Evolutionary conservation across 2,329 filamentous ascomycete species (phyloP).

Genomic region (Harringtonia aguacate): DNA sequence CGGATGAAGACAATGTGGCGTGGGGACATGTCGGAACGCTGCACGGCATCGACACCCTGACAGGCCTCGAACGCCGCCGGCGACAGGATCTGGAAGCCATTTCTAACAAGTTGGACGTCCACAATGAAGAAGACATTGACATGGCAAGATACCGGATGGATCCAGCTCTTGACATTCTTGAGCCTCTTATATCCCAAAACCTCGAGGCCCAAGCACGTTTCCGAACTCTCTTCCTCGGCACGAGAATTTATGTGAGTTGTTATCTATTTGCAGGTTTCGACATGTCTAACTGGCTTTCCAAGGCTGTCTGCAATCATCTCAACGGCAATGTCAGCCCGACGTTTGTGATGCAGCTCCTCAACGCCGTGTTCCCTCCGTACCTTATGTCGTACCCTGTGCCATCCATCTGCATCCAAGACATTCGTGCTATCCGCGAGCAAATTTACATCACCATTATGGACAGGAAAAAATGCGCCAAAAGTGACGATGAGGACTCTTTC

Average conservation of each 20-base stretch:
- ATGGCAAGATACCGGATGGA: constrained; percentile 5
- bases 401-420: constrained; percentile 2
- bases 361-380: constrained; percentile 13
- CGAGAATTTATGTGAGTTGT: constrained; percentile 11
- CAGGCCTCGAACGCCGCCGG: constrained; percentile 7
- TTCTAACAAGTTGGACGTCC: constrained; percentile 3
- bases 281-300: no score
- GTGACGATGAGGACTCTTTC: no score
- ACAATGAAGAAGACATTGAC: constrained; percentile 2
- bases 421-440: constrained; percentile 6
- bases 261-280: no score
- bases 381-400: constrained; percentile 9
- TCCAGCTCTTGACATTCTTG: constrained; percentile 2
- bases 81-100: constrained; percentile 8
- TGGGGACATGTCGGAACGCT: constrained; percentile 8
- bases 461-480: background rate
- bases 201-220: constrained; percentile 6
- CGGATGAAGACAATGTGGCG: constrained; percentile 3
- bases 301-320: constrained; percentile 11
- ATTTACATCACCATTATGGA: constrained; percentile 8
- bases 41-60: constrained; percentile 8
- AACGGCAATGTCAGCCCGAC: background rate
- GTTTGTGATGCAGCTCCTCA: constrained; percentile 11
- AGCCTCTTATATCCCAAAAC: constrained; percentile 7
- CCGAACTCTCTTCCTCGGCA: constrained; percentile 10